Percentiles rank a stretch among this genome's conserved stretches.
Conservation (phyloP, 2,329 filamentous ascomycete genomes). For the Alternaria panax region DNA sequence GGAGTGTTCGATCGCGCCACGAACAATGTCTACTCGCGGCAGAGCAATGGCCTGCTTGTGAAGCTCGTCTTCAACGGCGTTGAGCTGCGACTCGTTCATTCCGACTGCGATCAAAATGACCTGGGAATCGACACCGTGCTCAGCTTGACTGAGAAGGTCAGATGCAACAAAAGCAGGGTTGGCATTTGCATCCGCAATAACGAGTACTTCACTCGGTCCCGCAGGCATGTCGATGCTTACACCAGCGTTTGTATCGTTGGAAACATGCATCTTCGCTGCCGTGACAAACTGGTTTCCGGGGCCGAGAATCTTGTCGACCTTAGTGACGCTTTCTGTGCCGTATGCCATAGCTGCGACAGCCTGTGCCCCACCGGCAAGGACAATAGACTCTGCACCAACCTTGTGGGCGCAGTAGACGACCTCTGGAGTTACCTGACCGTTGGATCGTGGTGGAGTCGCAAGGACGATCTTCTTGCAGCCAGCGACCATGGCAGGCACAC, state of each 20-base stretch:
- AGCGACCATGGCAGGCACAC: conserved; percentile 96
- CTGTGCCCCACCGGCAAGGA: conserved; percentile 93
- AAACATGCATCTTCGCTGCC: conserved; percentile 97
- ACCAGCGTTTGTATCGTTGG: conserved; percentile 94
- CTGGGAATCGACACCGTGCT: conserved; percentile 96
- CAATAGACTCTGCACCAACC: conserved; percentile 93
- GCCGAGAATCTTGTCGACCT: conserved; percentile 98
- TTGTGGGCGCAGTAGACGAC: conserved; percentile 98
- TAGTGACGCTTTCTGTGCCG: conserved; percentile 90
- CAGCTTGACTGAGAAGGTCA: conserved; percentile 92
- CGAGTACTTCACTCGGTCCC: conserved; percentile 94
- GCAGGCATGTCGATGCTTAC: conserved; percentile 99
- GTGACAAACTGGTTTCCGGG: conserved; percentile 99
- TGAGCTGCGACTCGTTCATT: conserved; percentile 73
- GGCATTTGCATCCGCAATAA: conserved; percentile 85
- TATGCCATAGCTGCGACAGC: conserved; percentile 97
- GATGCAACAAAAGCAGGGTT: conserved; percentile 96
- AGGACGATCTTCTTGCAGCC: conserved; percentile 95
- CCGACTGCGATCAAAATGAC: conserved; percentile 89
- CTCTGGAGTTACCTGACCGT: conserved; percentile 92
- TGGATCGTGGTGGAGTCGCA: conserved; percentile 86
- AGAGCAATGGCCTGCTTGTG: conserved; percentile 86
- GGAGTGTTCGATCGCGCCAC: conserved; percentile 88
- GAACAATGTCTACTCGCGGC: conserved; percentile 90
- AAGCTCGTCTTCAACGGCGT: conserved; percentile 89